A percentile compares a stretch with the other conserved stretches of the same genome.
These are phyloP conservation scores for Yamadazyma songkhlaensis DNA, from an alignment of 1,139 yeast species.

Conservation along the genomic window DNA sequence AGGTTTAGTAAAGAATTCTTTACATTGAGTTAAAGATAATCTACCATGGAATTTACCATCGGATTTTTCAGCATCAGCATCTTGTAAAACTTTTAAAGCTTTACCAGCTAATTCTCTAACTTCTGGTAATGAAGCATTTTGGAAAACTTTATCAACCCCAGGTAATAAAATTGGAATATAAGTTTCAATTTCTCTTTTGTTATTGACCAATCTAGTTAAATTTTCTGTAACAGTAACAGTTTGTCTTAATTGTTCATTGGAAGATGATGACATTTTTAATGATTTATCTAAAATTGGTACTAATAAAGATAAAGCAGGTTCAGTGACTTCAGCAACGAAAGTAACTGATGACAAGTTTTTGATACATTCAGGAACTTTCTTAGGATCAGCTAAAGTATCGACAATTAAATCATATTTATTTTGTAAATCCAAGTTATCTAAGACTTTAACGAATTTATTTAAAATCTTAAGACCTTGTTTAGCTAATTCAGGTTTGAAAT, in stretches of 20 bases:
- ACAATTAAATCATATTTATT: constrained; percentile 85
- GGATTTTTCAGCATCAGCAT: constrained; percentile 67
- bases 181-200: constrained; percentile 85
- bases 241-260: constrained; percentile 95
- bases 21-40: constrained; percentile 56
- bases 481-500: constrained; percentile 94
- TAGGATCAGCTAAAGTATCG: constrained; percentile 86
- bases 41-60: constrained; percentile 79
- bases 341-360: constrained; percentile 90
- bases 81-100: constrained; percentile 77
- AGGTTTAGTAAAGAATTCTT: constrained; percentile 36
- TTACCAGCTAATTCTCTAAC: constrained; percentile 91
- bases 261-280: constrained; percentile 79
- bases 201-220: constrained; percentile 91
- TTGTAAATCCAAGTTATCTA: constrained; percentile 89
- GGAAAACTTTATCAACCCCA: constrained; percentile 82
- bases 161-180: constrained; percentile 86
- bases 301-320: constrained; percentile 84
- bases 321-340: constrained; percentile 97
- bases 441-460: constrained; percentile 68
- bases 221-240: constrained; percentile 96
- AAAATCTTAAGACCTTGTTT: constrained; percentile 75
- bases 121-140: constrained; percentile 93
- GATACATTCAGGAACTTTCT: constrained; percentile 84
- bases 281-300: constrained; percentile 94